These are phyloP conservation scores for Ascochyta koolunga DNA, from an alignment of 2,329 filamentous ascomycete species.

Conservation along the genomic window DNA sequence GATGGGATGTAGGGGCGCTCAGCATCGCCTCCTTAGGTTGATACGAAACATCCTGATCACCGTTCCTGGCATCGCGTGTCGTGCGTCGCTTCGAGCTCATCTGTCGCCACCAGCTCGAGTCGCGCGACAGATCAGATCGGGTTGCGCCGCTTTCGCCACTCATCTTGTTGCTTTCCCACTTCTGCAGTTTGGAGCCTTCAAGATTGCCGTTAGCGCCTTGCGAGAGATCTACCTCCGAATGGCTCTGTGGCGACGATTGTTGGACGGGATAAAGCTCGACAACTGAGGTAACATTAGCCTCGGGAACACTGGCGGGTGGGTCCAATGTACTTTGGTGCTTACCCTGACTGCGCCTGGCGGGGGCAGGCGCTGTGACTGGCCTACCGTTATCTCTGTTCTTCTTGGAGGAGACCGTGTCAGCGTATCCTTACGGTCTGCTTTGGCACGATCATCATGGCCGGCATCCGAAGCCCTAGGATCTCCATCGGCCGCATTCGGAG, in stretches of 20 bases:
- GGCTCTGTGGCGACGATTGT: constrained; percentile 40
- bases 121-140: constrained; percentile 39
- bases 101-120: constrained; percentile 45
- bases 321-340: constrained; percentile 25
- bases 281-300: constrained; percentile 22
- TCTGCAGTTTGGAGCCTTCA: constrained; percentile 38
- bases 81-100: constrained; percentile 38
- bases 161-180: constrained; percentile 42
- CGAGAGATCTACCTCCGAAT: constrained; percentile 43
- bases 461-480: constrained; percentile 22
- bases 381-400: constrained; percentile 33
- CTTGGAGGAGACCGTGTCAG: constrained; percentile 30
- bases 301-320: neutral
- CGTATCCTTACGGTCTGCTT: constrained; percentile 39
- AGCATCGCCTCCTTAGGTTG: constrained; percentile 36
- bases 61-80: constrained; percentile 37
- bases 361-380: constrained; percentile 46
- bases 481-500: constrained; percentile 37
- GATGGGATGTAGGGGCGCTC: constrained; percentile 29
- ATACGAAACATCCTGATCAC: constrained; percentile 31
- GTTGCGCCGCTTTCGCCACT: constrained; percentile 39
- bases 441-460: constrained; percentile 23
- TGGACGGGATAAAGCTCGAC: constrained; percentile 39
- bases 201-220: constrained; percentile 41
- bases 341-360: constrained; percentile 43